A percentile compares a stretch with the other conserved stretches of the same genome.
Conservation (phyloP, 2,329 filamentous ascomycete genomes). For the Leptographium flavum region DNA sequence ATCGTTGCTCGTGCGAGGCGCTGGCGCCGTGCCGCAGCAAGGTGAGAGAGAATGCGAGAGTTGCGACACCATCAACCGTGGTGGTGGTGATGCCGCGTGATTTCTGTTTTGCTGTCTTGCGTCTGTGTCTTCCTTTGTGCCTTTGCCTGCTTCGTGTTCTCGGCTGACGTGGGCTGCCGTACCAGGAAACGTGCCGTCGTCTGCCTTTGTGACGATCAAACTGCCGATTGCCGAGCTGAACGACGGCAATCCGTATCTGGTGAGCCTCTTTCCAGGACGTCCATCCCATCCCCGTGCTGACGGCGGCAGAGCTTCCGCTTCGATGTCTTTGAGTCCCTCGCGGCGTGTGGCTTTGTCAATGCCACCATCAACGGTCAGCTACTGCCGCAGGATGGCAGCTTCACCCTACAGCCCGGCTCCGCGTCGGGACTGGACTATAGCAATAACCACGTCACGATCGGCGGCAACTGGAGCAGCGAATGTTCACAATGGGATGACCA, state of each 20-base stretch:
- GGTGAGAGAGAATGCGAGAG: slow-evolving; percentile 6
- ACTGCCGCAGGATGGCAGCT: slow-evolving; percentile 26
- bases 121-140: not conserved
- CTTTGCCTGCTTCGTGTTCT: not conserved
- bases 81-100: slow-evolving; percentile 1
- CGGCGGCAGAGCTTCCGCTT: slow-evolving; percentile 23
- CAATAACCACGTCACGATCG: slow-evolving; percentile 16
- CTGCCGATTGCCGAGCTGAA: slow-evolving; percentile 9
- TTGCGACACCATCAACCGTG: not conserved
- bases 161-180: not conserved
- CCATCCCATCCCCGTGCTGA: not conserved
- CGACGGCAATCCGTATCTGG: slow-evolving; percentile 11
- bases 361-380: slow-evolving; percentile 31
- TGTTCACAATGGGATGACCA: slow-evolving; percentile 27
- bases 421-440: slow-evolving; percentile 10
- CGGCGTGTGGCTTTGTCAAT: slow-evolving; percentile 31
- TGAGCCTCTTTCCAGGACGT: slow-evolving; percentile 5
- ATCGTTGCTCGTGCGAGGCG: slow-evolving; percentile 20
- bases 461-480: slow-evolving; percentile 31
- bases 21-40: slow-evolving; percentile 7
- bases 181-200: slow-evolving; percentile 8
- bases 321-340: slow-evolving; percentile 28
- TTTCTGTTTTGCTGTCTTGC: not conserved
- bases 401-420: slow-evolving; percentile 24
- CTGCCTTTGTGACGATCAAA: slow-evolving; percentile 14